phyloP scores from a whole-genome alignment of 352 stramenopile genomes.

The Pythium insidiosum region DNA sequence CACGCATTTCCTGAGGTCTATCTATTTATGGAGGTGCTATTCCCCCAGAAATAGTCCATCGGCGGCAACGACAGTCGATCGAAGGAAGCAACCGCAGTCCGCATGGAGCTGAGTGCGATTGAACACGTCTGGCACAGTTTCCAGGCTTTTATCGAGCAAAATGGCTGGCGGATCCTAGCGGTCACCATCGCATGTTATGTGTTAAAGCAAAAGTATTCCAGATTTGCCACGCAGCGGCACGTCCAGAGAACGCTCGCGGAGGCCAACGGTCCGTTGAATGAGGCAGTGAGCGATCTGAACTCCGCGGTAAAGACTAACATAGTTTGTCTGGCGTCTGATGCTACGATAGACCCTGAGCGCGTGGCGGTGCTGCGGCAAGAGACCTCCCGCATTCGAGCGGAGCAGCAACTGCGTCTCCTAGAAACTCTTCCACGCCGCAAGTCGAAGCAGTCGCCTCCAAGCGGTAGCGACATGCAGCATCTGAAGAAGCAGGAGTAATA shows the following conservation, averaged over 20 bases:
- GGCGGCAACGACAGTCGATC: no score
- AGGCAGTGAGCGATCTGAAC: no score
- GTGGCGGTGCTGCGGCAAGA: constrained; percentile 47
- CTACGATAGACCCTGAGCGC: constrained; percentile 31
- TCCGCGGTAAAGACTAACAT: constrained; percentile 1
- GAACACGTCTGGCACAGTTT: constrained; percentile 6
- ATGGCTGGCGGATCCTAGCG: constrained; percentile 49
- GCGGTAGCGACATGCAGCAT: constrained; percentile 2
- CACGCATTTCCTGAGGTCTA: no score
- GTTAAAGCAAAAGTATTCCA: constrained; percentile 16
- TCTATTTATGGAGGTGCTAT: no score
- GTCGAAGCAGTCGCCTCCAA: constrained; percentile 1
- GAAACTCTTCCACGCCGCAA: constrained; percentile 22
- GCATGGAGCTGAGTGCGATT: constrained; percentile 4
- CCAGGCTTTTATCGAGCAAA: constrained; percentile 23
- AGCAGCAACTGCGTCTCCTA: constrained; percentile 41
- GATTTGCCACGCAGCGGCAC: constrained; percentile 21
- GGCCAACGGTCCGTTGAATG: constrained; percentile 40
- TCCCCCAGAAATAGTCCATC: no score
- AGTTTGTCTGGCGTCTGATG: constrained; percentile 3
- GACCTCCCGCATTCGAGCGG: constrained; percentile 39
- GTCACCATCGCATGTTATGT: constrained; percentile 19
- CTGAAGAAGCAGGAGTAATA: constrained; percentile 1
- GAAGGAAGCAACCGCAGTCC: no score
- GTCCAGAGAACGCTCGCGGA: constrained; percentile 21